Base-by-base conservation (phyloP, 768 basidiomycete species). In the Fibroporia radiculosa region DNA sequence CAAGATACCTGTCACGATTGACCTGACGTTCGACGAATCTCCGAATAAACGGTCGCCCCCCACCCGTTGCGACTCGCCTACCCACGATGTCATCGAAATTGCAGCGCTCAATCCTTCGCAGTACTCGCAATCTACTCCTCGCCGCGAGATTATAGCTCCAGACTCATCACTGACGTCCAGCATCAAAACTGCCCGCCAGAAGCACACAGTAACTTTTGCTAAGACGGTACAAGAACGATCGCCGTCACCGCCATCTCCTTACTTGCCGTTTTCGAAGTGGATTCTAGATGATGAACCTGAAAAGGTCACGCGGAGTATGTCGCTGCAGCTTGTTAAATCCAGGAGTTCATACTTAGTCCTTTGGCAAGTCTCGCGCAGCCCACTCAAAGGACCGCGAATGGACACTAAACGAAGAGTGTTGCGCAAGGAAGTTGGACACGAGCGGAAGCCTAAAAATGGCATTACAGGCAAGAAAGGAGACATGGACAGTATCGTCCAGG, bases 401-500 rank as follows among this genome's bases (percentile, higher is more conserved):
- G n/a, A n/a, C n/a, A n/a, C n/a, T n/a, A n/a, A n/a, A n/a, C n/a
- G n/a, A n/a, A n/a, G n/a, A n/a, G n/a, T n/a, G n/a, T n/a, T n/a
- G n/a, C n/a, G n/a, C n/a, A n/a, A n/a, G n/a, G n/a, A n/a, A n/a
- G n/a, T n/a, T n/a, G n/a, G n/a, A n/a, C n/a, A n/a, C n/a, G n/a
- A n/a, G n/a, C n/a, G n/a, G n/a, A n/a, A n/a, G n/a, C n/a, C 18
- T 13, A 31, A 42, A 20, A 32, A 12, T 7, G 4, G 5, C n/a
- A 19, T 7, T 14, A 6, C 12, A 18, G 36, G 16, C 36, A 33
- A 23, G 34, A 40, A 42, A 28, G 48, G 23, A 51, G 47, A 50
- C 48, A 53, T 49, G 55, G 16, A 46, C n/a, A 38, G 58, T 31
- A 77, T 80, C 43, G 59, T 71, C 26, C 64, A 70, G 45, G 78